Evolutionary conservation across 371 early-diverging fungal genomes (phyloP).

Genomic region (Chytridiales sp.): DNA sequence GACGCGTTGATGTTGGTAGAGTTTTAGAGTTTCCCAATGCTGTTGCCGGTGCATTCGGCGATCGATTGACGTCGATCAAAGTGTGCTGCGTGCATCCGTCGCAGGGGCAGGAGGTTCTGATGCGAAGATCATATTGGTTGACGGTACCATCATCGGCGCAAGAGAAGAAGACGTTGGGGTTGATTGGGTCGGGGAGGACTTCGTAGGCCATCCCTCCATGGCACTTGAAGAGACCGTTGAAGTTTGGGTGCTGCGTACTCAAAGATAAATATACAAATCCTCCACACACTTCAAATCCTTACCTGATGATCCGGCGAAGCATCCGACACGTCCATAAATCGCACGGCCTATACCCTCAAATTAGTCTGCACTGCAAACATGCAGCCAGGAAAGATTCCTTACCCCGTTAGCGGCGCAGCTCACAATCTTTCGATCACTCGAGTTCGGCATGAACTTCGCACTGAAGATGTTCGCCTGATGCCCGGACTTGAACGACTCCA

Average conservation of each 20-base stretch:
- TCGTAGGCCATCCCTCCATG: conserved; percentile 31
- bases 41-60: background rate
- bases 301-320: too few relatives aligned
- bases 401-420: conserved; percentile 30
- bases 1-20: background rate
- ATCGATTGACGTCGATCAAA: conserved; percentile 29
- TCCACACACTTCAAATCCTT: too few relatives aligned
- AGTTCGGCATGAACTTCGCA: conserved; percentile 22
- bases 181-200: conserved; percentile 27
- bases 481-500: conserved; percentile 9
- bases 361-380: too few relatives aligned
- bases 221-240: conserved; percentile 31
- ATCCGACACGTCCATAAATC: conserved; percentile 19
- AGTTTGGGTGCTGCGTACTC: too few relatives aligned
- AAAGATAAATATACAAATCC: too few relatives aligned
- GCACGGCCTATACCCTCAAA: conserved; percentile 8
- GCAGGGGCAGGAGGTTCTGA: conserved; percentile 22
- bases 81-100: conserved; percentile 19
- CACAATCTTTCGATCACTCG: conserved; percentile 17
- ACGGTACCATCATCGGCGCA: conserved; percentile 36
- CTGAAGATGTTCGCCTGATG: conserved; percentile 29
- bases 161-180: conserved; percentile 26
- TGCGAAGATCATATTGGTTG: conserved; percentile 31
- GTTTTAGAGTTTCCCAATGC: background rate
- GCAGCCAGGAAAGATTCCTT: background rate